phyloP scores from a whole-genome alignment of 176 grass and related monocot genomes.

The Chrysopogon serrulatus region DNA sequence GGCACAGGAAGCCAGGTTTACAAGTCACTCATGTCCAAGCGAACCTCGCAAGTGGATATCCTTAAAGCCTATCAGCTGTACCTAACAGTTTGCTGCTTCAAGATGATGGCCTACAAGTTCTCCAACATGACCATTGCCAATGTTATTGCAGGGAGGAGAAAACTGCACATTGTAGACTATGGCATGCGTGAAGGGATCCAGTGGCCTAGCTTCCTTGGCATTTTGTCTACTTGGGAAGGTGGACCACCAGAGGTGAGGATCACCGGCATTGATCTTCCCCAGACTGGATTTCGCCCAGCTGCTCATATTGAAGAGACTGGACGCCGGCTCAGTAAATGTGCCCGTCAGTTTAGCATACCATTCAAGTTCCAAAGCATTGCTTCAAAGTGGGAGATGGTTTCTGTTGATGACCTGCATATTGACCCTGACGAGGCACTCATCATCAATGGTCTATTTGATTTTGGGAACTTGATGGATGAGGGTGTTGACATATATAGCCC shows the following conservation, averaged over 20 bases:
- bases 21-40: not conserved
- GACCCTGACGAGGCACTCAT: not conserved
- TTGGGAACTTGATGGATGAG: not conserved
- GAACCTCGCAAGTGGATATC: not conserved
- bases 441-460: not conserved
- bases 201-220: not conserved
- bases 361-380: not conserved
- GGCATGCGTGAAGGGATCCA: not conserved
- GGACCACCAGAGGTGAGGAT: not conserved
- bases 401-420: not conserved
- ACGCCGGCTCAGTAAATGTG: not conserved
- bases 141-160: not conserved
- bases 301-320: not conserved
- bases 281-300: not conserved
- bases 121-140: not conserved
- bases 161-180: not conserved
- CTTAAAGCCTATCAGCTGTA: not conserved
- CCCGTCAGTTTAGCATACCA: not conserved
- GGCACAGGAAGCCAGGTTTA: not conserved
- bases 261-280: not conserved
- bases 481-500: not conserved
- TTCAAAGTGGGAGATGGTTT: not conserved
- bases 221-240: not conserved
- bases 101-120: not conserved
- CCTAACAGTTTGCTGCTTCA: not conserved